Base-by-base conservation (phyloP, 371 early-diverging fungal species). In the Mortierella sp. region DNA sequence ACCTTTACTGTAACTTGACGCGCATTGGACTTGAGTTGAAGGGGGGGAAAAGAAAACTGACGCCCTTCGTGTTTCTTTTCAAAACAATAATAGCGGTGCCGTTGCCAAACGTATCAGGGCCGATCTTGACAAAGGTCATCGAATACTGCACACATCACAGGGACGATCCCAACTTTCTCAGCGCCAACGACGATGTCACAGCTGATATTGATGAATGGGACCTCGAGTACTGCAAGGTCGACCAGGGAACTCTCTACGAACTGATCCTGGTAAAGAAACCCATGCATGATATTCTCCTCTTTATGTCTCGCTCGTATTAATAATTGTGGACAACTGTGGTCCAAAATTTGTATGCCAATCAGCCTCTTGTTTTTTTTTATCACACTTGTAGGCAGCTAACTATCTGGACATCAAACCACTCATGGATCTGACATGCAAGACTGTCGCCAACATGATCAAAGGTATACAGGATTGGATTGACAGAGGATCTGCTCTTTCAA, bases 361-460 rank as follows among this genome's bases (percentile, higher is more conserved):
- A n/a, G 19, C 55, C 55, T 3, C 55, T 19, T 24, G 6, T 45
- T 57, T 34, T 47, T 63, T 26, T 9, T 48, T 31, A 21, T 70
- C 26, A 21, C 65, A 38, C 34, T 14, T 60, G 9, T 75, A 90
- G 83, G 97, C 98, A 24, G 97, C 97, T 5, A 97, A 97, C 89
- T 97, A 96, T 83, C 91, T 97, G 31, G 98, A 97, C 82, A 96
- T 97, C 88, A 95, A 95, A 88, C 93, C 93, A 13, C 89, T 97
- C 54, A 87, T 97, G 48, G 96, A 97, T 80, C 88, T 97, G 60
- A 94, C 94, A 0, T 97, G 98, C 83, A 96, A 95, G 87, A 96
- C 96, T 0, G 97, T 98, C 60, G 98, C 98, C 45, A 95, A 95
- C 80, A 97, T 97, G 96, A 95, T 97, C 89, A 95, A 95, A 89